Percentiles rank a stretch among this genome's conserved stretches.
Evolutionary conservation across 2,329 filamentous ascomycete genomes (phyloP).

Genomic region (Parascedosporium putredinis): DNA sequence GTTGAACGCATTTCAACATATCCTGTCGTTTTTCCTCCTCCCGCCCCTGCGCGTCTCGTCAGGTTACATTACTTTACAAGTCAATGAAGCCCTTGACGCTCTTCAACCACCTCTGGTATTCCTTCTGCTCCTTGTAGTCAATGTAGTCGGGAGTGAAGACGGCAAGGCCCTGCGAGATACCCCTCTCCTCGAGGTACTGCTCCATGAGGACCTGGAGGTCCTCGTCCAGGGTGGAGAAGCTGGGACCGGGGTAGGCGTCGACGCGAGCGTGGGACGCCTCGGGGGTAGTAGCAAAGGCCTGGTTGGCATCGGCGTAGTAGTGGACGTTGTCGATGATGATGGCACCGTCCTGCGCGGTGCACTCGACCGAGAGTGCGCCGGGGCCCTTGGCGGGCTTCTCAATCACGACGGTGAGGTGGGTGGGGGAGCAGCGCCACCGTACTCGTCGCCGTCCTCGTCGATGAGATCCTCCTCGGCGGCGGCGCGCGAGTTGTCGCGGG

Average conservation of each 20-base stretch:
- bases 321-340: conserved; percentile 86
- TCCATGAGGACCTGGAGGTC: conserved; percentile 89
- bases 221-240: conserved; percentile 90
- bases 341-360: conserved; percentile 72
- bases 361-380: conserved; percentile 79
- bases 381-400: conserved; percentile 65
- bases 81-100: conserved; percentile 80
- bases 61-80: conserved; percentile 33
- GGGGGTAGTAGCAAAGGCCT: conserved; percentile 65
- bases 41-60: too few species aligned
- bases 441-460: conserved; percentile 37
- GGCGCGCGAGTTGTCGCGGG: conserved; percentile 43
- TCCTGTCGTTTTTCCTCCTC: too few species aligned
- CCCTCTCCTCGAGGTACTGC: conserved; percentile 88
- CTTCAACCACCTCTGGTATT: conserved; percentile 85
- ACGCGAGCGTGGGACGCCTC: conserved; percentile 69
- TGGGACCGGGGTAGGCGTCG: conserved; percentile 78
- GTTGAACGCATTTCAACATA: background rate
- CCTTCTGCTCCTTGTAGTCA: conserved; percentile 95
- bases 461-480: conserved; percentile 41
- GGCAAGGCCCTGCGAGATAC: conserved; percentile 76
- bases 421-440: conserved; percentile 57
- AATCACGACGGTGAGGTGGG: conserved; percentile 74
- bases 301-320: conserved; percentile 68
- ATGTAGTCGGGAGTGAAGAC: conserved; percentile 94